phyloP scores from a whole-genome alignment of 208 protist genomes.

The Trypanosomatidae sp. region DNA sequence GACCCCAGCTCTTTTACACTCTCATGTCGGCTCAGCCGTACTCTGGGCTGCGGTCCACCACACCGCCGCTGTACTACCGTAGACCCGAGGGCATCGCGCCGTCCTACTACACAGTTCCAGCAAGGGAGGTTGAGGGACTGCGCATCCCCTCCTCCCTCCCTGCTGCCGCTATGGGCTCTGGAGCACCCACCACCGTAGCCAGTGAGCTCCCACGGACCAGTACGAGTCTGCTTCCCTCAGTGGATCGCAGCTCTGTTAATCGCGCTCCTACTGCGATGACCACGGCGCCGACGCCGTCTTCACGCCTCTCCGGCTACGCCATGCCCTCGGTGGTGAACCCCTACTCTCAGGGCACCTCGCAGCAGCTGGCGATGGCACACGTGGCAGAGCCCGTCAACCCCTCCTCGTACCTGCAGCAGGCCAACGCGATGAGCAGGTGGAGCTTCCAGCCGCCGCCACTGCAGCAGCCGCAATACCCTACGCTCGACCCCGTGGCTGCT shows the following conservation, averaged over 20 bases:
- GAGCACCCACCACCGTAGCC: not conserved
- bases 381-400: conserved; percentile 16
- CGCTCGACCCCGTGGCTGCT: conserved; percentile 19
- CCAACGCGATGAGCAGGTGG: conserved; percentile 32
- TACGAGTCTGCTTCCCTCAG: conserved; percentile 6
- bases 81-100: conserved; percentile 45
- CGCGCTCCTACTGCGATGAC: not conserved
- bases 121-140: conserved; percentile 16
- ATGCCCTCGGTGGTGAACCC: conserved; percentile 34
- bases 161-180: conserved; percentile 1
- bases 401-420: conserved; percentile 27
- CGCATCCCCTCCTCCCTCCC: conserved; percentile 17
- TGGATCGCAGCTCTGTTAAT: conserved; percentile 9
- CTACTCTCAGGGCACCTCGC: conserved; percentile 13
- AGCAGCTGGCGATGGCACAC: conserved; percentile 5
- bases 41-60: conserved; percentile 45
- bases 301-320: conserved; percentile 27
- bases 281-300: conserved; percentile 19
- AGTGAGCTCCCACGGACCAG: conserved; percentile 1
- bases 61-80: conserved; percentile 70
- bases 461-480: conserved; percentile 29
- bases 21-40: conserved; percentile 33
- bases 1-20: not conserved
- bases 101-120: conserved; percentile 47
- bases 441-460: conserved; percentile 24